These are phyloP conservation scores for Penicillium capsulatum DNA, from an alignment of 2,329 filamentous ascomycete genomes.

Conservation along the genomic window DNA sequence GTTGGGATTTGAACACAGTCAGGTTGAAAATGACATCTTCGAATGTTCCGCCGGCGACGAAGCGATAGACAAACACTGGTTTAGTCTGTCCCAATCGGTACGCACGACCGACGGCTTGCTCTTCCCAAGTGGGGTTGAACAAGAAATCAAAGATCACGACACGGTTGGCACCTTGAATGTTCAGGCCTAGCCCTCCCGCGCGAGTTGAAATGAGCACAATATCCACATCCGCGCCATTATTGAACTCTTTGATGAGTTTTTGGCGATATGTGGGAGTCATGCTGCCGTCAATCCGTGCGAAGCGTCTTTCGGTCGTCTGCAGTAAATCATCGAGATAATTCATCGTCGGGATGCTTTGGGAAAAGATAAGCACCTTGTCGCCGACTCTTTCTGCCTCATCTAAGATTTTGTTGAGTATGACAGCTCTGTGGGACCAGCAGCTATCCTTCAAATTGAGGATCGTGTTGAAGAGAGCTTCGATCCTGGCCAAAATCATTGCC, in stretches of 20 bases:
- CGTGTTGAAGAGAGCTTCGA: constrained; percentile 28
- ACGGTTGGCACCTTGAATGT: constrained; percentile 77
- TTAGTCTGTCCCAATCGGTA: constrained; percentile 82
- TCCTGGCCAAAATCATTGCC: constrained; percentile 31
- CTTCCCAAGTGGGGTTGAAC: constrained; percentile 76
- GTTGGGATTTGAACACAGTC: constrained; percentile 75
- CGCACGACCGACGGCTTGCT: constrained; percentile 80
- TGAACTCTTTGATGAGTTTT: constrained; percentile 64
- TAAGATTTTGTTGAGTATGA: constrained; percentile 65
- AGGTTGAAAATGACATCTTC: constrained; percentile 71
- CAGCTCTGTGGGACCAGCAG: constrained; percentile 63
- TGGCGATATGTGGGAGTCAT: constrained; percentile 57
- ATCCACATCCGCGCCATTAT: constrained; percentile 47
- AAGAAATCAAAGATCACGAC: constrained; percentile 81
- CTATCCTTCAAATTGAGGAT: constrained; percentile 41
- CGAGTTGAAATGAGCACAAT: constrained; percentile 78
- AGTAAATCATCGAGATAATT: constrained; percentile 63
- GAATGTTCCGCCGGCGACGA: constrained; percentile 73
- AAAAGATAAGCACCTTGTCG: constrained; percentile 80
- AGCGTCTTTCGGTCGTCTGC: constrained; percentile 43
- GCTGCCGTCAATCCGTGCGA: constrained; percentile 65
- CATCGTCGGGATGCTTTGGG: constrained; percentile 65
- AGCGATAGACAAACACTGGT: constrained; percentile 77
- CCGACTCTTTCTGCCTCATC: constrained; percentile 55
- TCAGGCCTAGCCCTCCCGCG: constrained; percentile 78